Percentiles rank a stretch among this genome's conserved stretches.
These are phyloP conservation scores for Cochlearia excelsa DNA, from an alignment of 345 rosid species.

Conservation along the genomic window DNA sequence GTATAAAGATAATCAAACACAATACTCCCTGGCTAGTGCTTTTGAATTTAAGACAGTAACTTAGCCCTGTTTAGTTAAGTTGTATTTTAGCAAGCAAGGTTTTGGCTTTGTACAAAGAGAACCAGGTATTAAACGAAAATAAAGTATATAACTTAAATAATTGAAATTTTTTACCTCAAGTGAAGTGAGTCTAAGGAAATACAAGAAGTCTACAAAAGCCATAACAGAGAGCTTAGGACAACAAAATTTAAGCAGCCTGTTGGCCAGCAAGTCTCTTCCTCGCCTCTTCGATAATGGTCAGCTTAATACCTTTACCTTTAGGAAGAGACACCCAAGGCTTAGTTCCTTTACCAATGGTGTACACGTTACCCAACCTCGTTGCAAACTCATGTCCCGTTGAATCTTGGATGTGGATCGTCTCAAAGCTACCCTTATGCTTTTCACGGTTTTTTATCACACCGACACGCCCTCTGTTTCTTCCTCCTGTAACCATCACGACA, in stretches of 20 bases:
- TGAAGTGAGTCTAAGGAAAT: not conserved
- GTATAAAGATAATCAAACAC: not conserved
- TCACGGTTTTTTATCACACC: too few species aligned
- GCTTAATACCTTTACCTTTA: not conserved
- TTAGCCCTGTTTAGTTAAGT: too few species aligned
- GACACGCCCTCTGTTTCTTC: not conserved
- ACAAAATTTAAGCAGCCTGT: not conserved
- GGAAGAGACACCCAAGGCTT: not conserved
- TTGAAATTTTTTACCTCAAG: not conserved
- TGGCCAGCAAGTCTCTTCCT: not conserved
- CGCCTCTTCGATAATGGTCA: not conserved
- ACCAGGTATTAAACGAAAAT: too few species aligned
- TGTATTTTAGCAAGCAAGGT: too few species aligned
- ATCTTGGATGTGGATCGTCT: not conserved
- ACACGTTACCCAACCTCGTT: not conserved
- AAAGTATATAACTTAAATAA: too few species aligned
- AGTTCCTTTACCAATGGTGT: not conserved
- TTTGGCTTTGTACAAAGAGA: too few species aligned
- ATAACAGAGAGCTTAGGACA: not conserved
- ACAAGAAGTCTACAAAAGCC: too few species aligned
- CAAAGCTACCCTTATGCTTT: too few species aligned
- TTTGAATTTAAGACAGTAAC: too few species aligned
- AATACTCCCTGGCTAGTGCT: too few species aligned
- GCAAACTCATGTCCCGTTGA: not conserved
- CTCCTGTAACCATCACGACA: not conserved